A percentile compares a stretch with the other conserved stretches of the same genome.
Evolutionary conservation across 2,329 filamentous ascomycete species (phyloP).

Genomic region (Stagonosporopsis tanaceti): DNA sequence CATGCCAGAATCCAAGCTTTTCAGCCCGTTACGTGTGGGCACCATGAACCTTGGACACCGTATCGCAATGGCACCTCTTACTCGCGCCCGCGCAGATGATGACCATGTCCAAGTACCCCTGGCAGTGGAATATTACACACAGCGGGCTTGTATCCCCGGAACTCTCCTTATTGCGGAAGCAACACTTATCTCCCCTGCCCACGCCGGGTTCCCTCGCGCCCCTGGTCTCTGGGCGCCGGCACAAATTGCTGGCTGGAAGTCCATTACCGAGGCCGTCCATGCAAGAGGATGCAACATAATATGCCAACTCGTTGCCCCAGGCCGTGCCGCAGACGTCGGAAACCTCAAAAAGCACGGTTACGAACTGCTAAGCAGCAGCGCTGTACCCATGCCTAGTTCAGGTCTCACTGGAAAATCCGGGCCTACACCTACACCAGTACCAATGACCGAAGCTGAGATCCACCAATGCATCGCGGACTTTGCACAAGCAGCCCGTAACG

Average conservation of each 20-base stretch:
- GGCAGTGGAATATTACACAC: slow-evolving; percentile 60
- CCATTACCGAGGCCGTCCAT: slow-evolving; percentile 68
- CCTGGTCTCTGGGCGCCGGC: slow-evolving; percentile 64
- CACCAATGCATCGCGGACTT: slow-evolving; percentile 47
- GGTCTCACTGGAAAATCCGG: slow-evolving; percentile 46
- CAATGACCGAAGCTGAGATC: slow-evolving; percentile 50
- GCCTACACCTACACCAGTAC: slow-evolving; percentile 2
- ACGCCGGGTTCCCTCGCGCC: slow-evolving; percentile 58
- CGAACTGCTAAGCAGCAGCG: slow-evolving; percentile 41
- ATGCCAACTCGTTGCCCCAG: slow-evolving; percentile 67
- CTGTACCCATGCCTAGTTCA: slow-evolving; percentile 47
- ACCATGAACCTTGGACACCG: slow-evolving; percentile 37
- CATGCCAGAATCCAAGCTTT: slow-evolving; percentile 26
- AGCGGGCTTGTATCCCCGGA: slow-evolving; percentile 60
- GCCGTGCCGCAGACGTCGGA: slow-evolving; percentile 58
- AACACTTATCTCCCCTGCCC: slow-evolving; percentile 57
- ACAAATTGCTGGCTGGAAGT: slow-evolving; percentile 63
- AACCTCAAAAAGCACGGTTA: slow-evolving; percentile 43
- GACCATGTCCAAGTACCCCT: slow-evolving; percentile 54
- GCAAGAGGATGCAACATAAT: slow-evolving; percentile 66
- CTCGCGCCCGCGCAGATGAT: slow-evolving; percentile 53
- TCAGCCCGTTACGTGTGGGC: slow-evolving; percentile 42
- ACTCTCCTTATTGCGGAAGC: slow-evolving; percentile 67
- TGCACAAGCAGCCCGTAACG: slow-evolving; percentile 52
- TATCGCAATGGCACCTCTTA: slow-evolving; percentile 44